Evolutionary conservation across 345 rosid species (phyloP), one percentile per base, ranked within the genome.

Genomic region (Fremontodendron californicum): DNA sequence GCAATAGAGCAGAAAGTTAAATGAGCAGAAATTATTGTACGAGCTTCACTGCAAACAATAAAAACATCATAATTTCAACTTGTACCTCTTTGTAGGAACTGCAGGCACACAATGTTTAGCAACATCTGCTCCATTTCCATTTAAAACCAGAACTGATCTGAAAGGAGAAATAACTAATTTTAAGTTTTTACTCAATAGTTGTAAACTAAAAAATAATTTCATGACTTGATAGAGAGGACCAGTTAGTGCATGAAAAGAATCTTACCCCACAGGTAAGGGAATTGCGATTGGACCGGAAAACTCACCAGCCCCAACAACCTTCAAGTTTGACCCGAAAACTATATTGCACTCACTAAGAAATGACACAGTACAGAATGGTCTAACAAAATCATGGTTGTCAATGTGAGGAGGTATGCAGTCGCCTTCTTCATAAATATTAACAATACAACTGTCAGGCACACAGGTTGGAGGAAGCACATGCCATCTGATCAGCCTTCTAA

Each of bases 351-450:
- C 89, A 7, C 97, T 93, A 31, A 93, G 89, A 85, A 95, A 92
- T 16, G 99, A 95, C 19, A 93, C 87, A 0, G 99, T 93, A 78
- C 98, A 95, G 82, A 95, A 95, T 23, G 98, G 99, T 21, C 99
- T 86, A 35, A 92, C 74, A 71, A 95, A 95, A 76, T 93, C 98
- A 70, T 89, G 93, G 81, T 85, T 92, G 82, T 92, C 98, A 63
- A 93, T 92, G 80, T 95, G 98, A 4, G 99, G 98, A 54, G 97
- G 99, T 82, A 95, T 93, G 39, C 99, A 93, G 85, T 95, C 99
- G 55, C 94, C 90, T 91, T 94, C 93, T 35, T 91, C 92, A 45
- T 93, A 95, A 52, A 93, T 90, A 83, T 95, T 95, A 72, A 95
- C 96, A 31, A 95, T 92, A 78, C 98, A 95, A 76, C 98, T 95